Percentiles rank a stretch among this genome's conserved stretches.
Evolutionary conservation across 75 land plant genomes (phyloP).

Genomic region (Isoetes taiwanensis): DNA sequence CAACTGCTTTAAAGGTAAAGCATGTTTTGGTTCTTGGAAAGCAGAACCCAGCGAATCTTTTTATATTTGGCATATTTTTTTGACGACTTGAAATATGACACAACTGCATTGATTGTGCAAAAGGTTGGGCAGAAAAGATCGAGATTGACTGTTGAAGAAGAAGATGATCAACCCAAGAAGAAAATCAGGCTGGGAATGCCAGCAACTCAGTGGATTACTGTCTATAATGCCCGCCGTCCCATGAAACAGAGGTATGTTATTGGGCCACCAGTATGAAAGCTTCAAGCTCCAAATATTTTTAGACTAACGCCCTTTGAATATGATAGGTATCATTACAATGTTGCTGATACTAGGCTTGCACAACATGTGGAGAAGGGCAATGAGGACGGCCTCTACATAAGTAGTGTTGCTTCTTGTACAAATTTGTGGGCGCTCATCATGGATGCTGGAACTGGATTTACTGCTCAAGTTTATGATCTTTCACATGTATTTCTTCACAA

Average conservation of each 20-base stretch:
- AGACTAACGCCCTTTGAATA: background rate
- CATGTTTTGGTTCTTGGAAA: too few species aligned
- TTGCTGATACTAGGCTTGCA: slow-evolving; percentile 47
- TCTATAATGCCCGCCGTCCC: slow-evolving; percentile 9
- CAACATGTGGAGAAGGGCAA: slow-evolving; percentile 68
- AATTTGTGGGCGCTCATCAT: slow-evolving; percentile 66
- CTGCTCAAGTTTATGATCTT: slow-evolving; percentile 52
- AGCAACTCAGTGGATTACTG: slow-evolving; percentile 17
- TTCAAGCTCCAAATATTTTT: background rate
- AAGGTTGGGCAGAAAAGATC: slow-evolving; percentile 15
- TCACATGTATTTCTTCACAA: slow-evolving; percentile 57
- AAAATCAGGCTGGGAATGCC: slow-evolving; percentile 15
- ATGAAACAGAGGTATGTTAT: slow-evolving; percentile 19
- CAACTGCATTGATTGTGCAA: background rate
- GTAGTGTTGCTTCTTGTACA: slow-evolving; percentile 49
- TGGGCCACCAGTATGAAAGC: background rate
- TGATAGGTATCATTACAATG: slow-evolving; percentile 70
- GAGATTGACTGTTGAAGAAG: slow-evolving; percentile 3
- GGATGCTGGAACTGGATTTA: slow-evolving; percentile 73
- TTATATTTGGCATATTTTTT: background rate
- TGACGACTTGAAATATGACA: background rate
- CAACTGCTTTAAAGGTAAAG: slow-evolving; percentile 18
- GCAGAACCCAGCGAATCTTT: too few species aligned
- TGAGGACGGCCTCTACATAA: slow-evolving; percentile 54
- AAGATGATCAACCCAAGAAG: slow-evolving; percentile 14